Evolutionary conservation across 192 early-diverging fungal species (phyloP).

Genomic region (Backusella luteola): DNA sequence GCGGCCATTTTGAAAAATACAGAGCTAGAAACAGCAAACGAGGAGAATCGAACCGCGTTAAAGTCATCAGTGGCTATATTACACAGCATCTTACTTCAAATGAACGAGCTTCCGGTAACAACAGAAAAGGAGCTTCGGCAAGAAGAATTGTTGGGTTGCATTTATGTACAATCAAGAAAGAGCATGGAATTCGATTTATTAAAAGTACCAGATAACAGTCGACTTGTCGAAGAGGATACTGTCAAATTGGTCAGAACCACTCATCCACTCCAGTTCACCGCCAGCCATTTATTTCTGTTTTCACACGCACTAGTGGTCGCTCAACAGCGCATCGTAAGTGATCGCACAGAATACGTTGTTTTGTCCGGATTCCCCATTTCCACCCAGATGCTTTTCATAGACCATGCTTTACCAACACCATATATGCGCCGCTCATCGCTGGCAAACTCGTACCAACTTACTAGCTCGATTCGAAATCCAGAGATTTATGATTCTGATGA

Average conservation of each 20-base stretch:
- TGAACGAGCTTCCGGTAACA: conserved; percentile 12
- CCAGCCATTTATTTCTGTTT: conserved; percentile 22
- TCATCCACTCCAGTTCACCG: neutral
- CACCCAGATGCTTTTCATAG: neutral
- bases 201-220: neutral
- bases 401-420: neutral
- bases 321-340: neutral
- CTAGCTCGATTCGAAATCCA: neutral
- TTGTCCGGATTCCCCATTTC: conserved; percentile 1
- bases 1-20: conserved; percentile 23
- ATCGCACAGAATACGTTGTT: neutral
- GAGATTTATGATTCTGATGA: neutral
- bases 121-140: neutral
- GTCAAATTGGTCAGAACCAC: neutral
- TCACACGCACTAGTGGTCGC: conserved; percentile 17
- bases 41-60: neutral
- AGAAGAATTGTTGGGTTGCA: neutral
- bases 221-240: conserved; percentile 15
- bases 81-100: conserved; percentile 1
- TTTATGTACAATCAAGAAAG: neutral
- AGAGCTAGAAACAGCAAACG: neutral
- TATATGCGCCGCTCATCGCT: neutral
- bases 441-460: neutral
- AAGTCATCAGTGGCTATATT: neutral
- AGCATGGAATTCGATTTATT: neutral